Evolutionary conservation across 352 stramenopile genomes (phyloP).

Genomic region (Globisporangium cederbergense): DNA sequence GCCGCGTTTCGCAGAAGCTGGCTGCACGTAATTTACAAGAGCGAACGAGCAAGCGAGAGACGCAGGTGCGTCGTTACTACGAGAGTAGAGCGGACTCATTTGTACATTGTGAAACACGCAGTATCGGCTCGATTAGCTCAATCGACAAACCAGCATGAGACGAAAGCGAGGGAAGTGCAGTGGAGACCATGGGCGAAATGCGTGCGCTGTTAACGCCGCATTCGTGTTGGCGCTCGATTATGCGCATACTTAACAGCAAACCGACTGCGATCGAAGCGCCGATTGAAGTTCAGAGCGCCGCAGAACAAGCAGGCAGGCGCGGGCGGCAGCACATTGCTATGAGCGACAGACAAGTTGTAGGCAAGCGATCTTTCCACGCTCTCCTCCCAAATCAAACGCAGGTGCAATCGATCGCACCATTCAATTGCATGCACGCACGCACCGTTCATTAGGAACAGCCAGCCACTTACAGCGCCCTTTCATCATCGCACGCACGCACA

Average conservation of each 20-base stretch:
- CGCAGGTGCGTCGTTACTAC: not conserved
- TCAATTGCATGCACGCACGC: not conserved
- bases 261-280: not conserved
- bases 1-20: not conserved
- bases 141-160: not conserved
- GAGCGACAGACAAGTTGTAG: not conserved
- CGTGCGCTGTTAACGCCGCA: not conserved
- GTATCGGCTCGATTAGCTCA: not conserved
- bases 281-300: too few relatives aligned
- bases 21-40: not conserved
- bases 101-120: not conserved
- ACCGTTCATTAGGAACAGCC: too few relatives aligned
- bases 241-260: not conserved
- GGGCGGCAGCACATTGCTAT: not conserved
- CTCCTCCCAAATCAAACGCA: not conserved
- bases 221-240: not conserved
- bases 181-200: not conserved
- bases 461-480: not conserved
- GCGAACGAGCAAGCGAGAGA: not conserved
- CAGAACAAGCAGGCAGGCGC: too few relatives aligned
- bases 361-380: not conserved
- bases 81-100: not conserved
- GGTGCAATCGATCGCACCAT: not conserved
- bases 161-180: not conserved
- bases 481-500: not conserved